Evolutionary conservation across 495 filamentous ascomycete genomes (phyloP), one percentile per base, ranked within the genome.

Genomic region (Aspergillus indologenus): DNA sequence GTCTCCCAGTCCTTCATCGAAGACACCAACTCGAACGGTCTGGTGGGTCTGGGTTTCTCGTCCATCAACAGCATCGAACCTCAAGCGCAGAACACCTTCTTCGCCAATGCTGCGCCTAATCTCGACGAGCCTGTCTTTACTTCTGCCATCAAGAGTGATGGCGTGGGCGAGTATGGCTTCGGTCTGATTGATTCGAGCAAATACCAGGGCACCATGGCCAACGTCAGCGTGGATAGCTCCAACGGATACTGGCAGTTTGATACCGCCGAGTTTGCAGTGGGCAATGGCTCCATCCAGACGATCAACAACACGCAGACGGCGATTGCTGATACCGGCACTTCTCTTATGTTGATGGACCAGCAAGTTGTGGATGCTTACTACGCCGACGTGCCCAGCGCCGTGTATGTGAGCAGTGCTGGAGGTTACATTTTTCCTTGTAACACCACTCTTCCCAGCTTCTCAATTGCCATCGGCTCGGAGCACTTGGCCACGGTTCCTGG

Each of bases 201-300:
- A 68, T 92, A 88, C 72, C 75, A 66, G 1, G 89, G 89, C 22
- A 60, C 73, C 0, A 75, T 93, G 65, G 73, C 75, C 12, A 92
- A 87, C 67, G 75, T 88, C 59, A 76, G 75, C 24, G 79, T 92
- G 60, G 82, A 91, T 63, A 74, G 72, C 14, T 76, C 79, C 1
- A 69, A 76, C 12, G 91, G 91, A 22, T 92, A 88, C 79, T 95
- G 91, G 91, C 73, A 89, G 65, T 87, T 91, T 63, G 66, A 81
- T 4, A 85, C 87, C 21, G 69, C 76, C 4, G 64, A 65, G 2
- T 92, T 86, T 65, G 66, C 75, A 17, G 76, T 92, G 40, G 81
- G 81, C 21, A 75, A 73, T 40, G 72, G 72, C 1, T 34, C 60
- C 0, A 29, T 75, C 44, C 63, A 76, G 58, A 23, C 62, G 12